These are phyloP conservation scores for Phytophthora palmivora DNA, from an alignment of 352 stramenopile genomes.

Conservation along the genomic window DNA sequence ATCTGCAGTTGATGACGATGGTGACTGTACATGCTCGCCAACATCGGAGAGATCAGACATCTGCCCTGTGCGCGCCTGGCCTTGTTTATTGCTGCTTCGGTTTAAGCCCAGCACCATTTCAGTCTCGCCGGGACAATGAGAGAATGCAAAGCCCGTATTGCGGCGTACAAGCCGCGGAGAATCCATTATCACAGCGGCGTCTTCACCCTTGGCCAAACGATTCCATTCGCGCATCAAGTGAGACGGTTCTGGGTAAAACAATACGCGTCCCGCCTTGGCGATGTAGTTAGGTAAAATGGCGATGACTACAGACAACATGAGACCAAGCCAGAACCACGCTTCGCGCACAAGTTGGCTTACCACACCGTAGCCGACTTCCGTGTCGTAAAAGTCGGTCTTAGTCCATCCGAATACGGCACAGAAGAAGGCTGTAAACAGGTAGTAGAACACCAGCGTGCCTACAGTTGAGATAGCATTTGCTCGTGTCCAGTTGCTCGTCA, in stretches of 20 bases:
- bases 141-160: constrained; percentile 90
- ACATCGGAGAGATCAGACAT: constrained; percentile 44
- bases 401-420: constrained; percentile 80
- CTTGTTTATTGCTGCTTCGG: constrained; percentile 34
- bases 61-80: constrained; percentile 20
- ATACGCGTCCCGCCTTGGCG: constrained; percentile 80
- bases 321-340: constrained; percentile 89
- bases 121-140: constrained; percentile 73
- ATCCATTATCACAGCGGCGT: constrained; percentile 60
- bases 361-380: constrained; percentile 71
- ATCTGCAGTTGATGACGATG: constrained; percentile 61
- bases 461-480: constrained; percentile 77
- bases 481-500: constrained; percentile 91
- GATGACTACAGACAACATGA: constrained; percentile 63
- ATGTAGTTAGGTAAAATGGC: constrained; percentile 89
- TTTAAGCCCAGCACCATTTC: constrained; percentile 73
- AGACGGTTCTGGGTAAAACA: constrained; percentile 90
- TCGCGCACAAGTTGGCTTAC: constrained; percentile 62
- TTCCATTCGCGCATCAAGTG: constrained; percentile 93
- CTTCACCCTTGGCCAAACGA: constrained; percentile 79
- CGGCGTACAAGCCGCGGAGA: constrained; percentile 82
- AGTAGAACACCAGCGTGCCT: constrained; percentile 89
- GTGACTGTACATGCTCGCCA: constrained; percentile 43
- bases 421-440: constrained; percentile 88
- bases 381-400: constrained; percentile 83